Percentiles rank a stretch among this genome's conserved stretches.
phyloP scores from a whole-genome alignment of 164 flowering plant genomes.

The Magnolia kwangsiensis region DNA sequence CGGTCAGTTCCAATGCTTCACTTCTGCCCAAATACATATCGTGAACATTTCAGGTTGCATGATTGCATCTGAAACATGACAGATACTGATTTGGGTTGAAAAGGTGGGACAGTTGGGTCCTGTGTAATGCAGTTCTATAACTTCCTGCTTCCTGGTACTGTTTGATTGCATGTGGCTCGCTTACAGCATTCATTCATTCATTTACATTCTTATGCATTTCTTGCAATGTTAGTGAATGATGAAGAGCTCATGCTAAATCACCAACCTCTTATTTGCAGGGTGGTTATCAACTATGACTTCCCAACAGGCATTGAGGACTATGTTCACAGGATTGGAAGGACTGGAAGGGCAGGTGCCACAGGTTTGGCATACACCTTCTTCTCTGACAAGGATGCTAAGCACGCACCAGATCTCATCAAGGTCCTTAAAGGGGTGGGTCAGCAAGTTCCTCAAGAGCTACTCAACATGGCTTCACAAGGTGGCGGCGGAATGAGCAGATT shows the following conservation, averaged over 20 bases:
- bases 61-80: too few species aligned
- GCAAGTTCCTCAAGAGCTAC: slow-evolving; percentile 66
- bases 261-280: slow-evolving; percentile 39
- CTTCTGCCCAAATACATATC: too few species aligned
- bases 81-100: too few species aligned
- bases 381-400: slow-evolving; percentile 70
- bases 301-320: slow-evolving; percentile 93
- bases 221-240: neutral
- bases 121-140: neutral
- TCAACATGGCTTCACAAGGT: slow-evolving; percentile 66
- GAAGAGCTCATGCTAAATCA: neutral
- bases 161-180: neutral
- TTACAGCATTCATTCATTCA: neutral
- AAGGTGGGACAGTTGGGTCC: neutral
- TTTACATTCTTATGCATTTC: neutral
- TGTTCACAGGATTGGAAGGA: slow-evolving; percentile 92
- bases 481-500: slow-evolving; percentile 59
- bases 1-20: too few species aligned
- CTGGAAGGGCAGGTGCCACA: slow-evolving; percentile 94
- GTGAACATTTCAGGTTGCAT: too few species aligned
- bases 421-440: slow-evolving; percentile 84
- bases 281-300: slow-evolving; percentile 87
- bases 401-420: slow-evolving; percentile 78
- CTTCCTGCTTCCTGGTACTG: neutral
- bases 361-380: slow-evolving; percentile 81